Evolutionary conservation across 2,329 filamentous ascomycete genomes (phyloP).

Genomic region (Neofusicoccum laricinum): DNA sequence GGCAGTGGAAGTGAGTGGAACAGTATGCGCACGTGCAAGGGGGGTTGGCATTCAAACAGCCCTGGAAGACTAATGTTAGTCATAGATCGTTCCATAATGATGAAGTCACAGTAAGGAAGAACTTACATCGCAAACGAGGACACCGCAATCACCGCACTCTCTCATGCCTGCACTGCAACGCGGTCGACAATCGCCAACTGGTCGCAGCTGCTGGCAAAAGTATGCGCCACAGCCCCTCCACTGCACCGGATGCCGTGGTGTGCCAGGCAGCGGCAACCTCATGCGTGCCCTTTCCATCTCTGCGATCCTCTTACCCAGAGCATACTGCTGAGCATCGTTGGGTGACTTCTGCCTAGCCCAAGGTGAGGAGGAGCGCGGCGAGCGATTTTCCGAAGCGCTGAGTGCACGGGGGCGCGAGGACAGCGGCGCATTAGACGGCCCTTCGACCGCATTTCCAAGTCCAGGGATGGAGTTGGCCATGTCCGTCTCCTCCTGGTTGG

Average conservation of each 20-base stretch:
- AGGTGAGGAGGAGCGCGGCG: slow-evolving; percentile 28
- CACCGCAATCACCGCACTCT: slow-evolving; percentile 39
- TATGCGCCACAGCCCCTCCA: slow-evolving; percentile 44
- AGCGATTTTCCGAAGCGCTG: slow-evolving; percentile 35
- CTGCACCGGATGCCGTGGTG: slow-evolving; percentile 41
- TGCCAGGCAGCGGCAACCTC: slow-evolving; percentile 35
- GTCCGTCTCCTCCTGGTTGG: neutral
- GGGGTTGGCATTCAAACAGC: slow-evolving; percentile 30
- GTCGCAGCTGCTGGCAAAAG: slow-evolving; percentile 39
- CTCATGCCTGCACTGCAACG: slow-evolving; percentile 35
- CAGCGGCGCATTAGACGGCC: slow-evolving; percentile 21
- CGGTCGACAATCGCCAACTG: slow-evolving; percentile 37
- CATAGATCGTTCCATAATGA: slow-evolving; percentile 17
- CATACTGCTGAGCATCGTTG: slow-evolving; percentile 20
- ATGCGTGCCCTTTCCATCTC: slow-evolving; percentile 10
- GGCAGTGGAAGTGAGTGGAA: slow-evolving; percentile 39
- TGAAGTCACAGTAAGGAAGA: neutral
- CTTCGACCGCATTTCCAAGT: neutral
- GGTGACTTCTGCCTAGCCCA: slow-evolving; percentile 27
- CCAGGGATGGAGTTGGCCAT: slow-evolving; percentile 8
- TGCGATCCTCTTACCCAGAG: slow-evolving; percentile 1
- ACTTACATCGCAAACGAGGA: slow-evolving; percentile 42
- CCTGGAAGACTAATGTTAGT: slow-evolving; percentile 20
- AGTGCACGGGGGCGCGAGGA: slow-evolving; percentile 36
- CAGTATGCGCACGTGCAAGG: slow-evolving; percentile 39